Evolutionary conservation across 768 basidiomycete genomes (phyloP).

Genomic region (Flagelloscypha sp.): DNA sequence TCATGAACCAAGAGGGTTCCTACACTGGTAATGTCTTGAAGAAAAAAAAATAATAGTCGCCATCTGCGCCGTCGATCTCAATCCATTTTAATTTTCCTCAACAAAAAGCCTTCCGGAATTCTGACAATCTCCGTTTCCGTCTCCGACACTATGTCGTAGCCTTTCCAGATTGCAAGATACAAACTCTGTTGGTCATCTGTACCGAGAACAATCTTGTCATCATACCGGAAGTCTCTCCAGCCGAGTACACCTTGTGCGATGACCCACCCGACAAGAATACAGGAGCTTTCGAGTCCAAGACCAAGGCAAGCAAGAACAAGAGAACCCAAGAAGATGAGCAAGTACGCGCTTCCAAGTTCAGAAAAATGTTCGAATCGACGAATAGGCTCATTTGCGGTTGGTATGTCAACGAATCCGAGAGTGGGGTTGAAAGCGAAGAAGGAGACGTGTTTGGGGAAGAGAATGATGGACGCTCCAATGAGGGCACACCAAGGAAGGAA

Average conservation of each 20-base stretch:
- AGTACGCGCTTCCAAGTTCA: conserved; percentile 26
- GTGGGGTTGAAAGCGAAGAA: conserved; percentile 27
- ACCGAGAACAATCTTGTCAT: conserved; percentile 28
- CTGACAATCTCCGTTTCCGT: too few relatives aligned
- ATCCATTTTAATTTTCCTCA: too few relatives aligned
- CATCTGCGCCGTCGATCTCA: too few relatives aligned
- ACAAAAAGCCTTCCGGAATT: too few relatives aligned
- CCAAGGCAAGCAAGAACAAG: conserved; percentile 25
- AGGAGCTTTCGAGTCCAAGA: too few relatives aligned
- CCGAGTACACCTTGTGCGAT: conserved; percentile 21
- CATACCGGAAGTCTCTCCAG: conserved; percentile 30
- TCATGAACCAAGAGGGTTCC: too few relatives aligned
- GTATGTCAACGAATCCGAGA: conserved; percentile 21
- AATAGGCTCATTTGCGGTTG: conserved; percentile 22
- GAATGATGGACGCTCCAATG: conserved; percentile 33
- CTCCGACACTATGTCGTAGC: too few relatives aligned
- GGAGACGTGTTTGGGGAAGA: conserved; percentile 29
- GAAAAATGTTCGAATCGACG: conserved; percentile 35
- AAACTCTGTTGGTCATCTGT: conserved; percentile 32
- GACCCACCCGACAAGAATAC: conserved; percentile 19
- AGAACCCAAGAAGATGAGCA: too few relatives aligned
- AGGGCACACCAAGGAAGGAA: conserved; percentile 40
- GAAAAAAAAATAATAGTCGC: too few relatives aligned
- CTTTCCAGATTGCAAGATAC: too few relatives aligned
- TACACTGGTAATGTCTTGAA: too few relatives aligned